Evolutionary conservation across 495 filamentous ascomycete genomes (phyloP), one percentile per base, ranked within the genome.

Genomic region (Stereocaulon alpinum): DNA sequence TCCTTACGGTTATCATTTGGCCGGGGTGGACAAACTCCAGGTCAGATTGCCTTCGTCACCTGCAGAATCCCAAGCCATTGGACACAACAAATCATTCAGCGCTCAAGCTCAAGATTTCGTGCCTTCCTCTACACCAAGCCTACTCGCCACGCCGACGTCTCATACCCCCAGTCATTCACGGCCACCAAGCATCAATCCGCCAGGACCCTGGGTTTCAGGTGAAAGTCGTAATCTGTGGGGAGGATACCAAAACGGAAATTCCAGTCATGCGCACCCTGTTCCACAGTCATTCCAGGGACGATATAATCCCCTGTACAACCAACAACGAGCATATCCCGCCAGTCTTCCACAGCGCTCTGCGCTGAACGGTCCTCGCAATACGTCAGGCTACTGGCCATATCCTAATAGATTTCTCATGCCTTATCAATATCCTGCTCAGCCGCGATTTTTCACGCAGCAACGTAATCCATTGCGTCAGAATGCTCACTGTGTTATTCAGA

Each of bases 401-500:
- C 47, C 3, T n/a, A 3, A 2, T 20, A 1, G 11, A 12, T 30
- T 32, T 40, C 30, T 18, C 2, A 10, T n/a, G 32, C 30, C 22
- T 40, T 27, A n/a, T 34, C 11, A 40, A 15, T 15, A 30, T 40
- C 34, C 22, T 30, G 0, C 12, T 41, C 20, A 24, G n/a, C 6
- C 34, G n/a, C 20, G 10, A 4, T 15, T 42, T 1, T 20, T 17
- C 51, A 7, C 5, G 50, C 30, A 1, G 17, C 20, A 43, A 7
- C 40, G 9, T n/a, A 34, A 7, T 9, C 20, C 2, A 2, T 14
- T 27, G 4, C 11, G 15, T 41, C 20, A 34, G 5, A 58, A 58
- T 42, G 45, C 60, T 63, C 41, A 57, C 20, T 14, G 24, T 11
- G 7, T 44, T 12, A 0, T 40, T 24, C 60, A 67, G 64, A 55